Base-by-base conservation (phyloP, 2,329 filamentous ascomycete genomes). In the Cladosporium sp. region DNA sequence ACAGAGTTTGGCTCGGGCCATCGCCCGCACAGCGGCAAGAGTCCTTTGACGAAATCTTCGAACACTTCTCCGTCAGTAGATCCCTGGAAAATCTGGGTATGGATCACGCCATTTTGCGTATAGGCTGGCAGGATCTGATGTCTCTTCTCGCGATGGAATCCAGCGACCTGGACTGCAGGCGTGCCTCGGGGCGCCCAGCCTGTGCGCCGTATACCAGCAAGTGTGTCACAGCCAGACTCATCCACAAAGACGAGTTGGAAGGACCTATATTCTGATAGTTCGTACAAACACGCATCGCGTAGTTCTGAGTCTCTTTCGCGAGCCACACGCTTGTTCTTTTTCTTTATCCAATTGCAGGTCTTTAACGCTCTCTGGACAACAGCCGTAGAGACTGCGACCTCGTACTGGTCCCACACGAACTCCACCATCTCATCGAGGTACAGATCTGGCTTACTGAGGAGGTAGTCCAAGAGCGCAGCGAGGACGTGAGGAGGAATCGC, bases 191-290 rank as follows among this genome's bases (percentile, higher is more conserved):
- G 61, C 43, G 46, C 36, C 46, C 65, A 65, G 21, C 66, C 49
- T 53, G 30, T 59, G 30, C 57, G 62, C 16, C 63, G 21, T 25
- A 62, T 32, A 25, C 66, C 63, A 67, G 46, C 46, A 3, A 59
- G 54, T 49, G 25, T 53, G 25, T 65, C 63, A 46, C 56, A 65
- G 1, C 63, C 63, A 28, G 63, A 61, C 21, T 65, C 56, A 25
- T 65, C 63, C 6, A 65, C 46, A 61, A 65, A 65, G n/a, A 65
- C 54, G 18, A 65, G 63, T 25, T 65, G 63, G 16, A n/a, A 65
- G 23, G 63, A 65, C 28, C 14, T 26, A 34, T 51, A 65, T 18
- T 65, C 43, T 43, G 56, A 49, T 7, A 65, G n/a, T 26, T 61
- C 54, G 34, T 65, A 36, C 21, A 65, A 36, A 30, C 54, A 65